Conservation (phyloP, 1,139 yeast genomes). For the Trichomonascaceae sp. region DNA sequence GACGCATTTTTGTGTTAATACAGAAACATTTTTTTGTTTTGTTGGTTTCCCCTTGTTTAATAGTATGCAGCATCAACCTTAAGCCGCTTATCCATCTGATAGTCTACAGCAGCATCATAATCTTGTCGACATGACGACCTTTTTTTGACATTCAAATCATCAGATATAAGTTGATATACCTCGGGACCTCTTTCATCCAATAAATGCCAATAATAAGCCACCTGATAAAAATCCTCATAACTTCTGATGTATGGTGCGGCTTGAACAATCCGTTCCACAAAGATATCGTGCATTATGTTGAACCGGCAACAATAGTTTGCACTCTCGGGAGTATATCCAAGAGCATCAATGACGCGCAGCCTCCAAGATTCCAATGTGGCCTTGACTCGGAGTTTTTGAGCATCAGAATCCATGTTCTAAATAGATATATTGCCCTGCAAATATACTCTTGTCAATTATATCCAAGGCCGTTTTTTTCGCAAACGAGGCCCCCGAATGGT, state of each 20-base stretch:
- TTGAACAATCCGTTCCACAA: conserved; percentile 24
- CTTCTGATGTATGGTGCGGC: conserved; percentile 22
- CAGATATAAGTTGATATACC: conserved; percentile 21
- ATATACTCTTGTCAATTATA: background rate
- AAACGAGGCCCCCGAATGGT: background rate
- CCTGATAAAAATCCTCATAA: conserved; percentile 21
- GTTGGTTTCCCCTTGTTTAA: background rate
- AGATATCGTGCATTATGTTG: conserved; percentile 27
- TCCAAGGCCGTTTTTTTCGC: background rate
- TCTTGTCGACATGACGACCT: background rate
- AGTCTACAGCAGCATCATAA: background rate
- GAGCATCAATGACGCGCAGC: conserved; percentile 18
- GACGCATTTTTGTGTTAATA: background rate
- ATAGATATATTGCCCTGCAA: background rate
- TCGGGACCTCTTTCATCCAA: conserved; percentile 25
- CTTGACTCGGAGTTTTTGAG: conserved; percentile 11
- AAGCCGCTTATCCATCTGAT: conserved; percentile 5
- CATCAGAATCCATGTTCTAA: background rate
- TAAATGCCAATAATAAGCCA: conserved; percentile 28
- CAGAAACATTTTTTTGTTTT: background rate
- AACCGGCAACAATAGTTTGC: conserved; percentile 24
- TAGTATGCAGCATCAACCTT: conserved; percentile 2
- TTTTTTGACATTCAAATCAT: conserved; percentile 16
- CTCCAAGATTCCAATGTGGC: conserved; percentile 23
- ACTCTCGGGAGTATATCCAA: conserved; percentile 23